Base-by-base conservation (phyloP, 1,284 basidiomycete genomes). In the Cutaneotrichosporon sp. region DNA sequence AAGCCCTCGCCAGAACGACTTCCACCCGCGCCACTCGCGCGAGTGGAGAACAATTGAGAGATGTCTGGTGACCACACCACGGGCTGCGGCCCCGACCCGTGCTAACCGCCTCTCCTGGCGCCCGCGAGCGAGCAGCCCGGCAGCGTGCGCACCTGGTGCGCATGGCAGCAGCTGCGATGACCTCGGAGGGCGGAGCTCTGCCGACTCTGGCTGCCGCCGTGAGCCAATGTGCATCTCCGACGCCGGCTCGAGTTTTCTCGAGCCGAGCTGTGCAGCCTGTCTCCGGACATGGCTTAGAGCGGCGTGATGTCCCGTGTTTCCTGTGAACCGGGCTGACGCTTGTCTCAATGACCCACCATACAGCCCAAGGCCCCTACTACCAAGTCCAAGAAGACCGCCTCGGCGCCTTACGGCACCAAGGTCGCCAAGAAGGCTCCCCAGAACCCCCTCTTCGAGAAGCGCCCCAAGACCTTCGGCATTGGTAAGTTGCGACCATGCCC, bases 371-470 rank as follows among this genome's bases (percentile, higher is more conserved):
- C 72, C 65, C 61, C 66, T 57, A 72, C 74, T 65, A 66, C 73
- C 71, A 74, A 74, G 62, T 71, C 72, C 52, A 75, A 68, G 70
- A 75, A 68, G 71, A 67, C 73, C 61, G 75, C 75, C 49, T 54
- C 74, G 46, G 70, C 71, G 54, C 75, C 75, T 61, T 75, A 84
- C 68, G 82, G 83, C 63, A 82, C 79, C 79, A 89, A 89, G 79
- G 68, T 80, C 55, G 73, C 81, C 64, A 90, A 91, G 80, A 79
- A 79, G 76, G 74, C 81, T 52, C 82, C 84, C 73, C 92, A 93
- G 81, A 97, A 97, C 82, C 91, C 94, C 72, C 85, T 97, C 70
- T 96, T 97, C 76, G 92, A 97, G 82, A 78, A 90, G 62, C 80
- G 76, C 61, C 83, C 90, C 67, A 88, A 87, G 76, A 92, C 90